Conservation (phyloP, 352 stramenopile species). For the Pythium rishiriense region DNA sequence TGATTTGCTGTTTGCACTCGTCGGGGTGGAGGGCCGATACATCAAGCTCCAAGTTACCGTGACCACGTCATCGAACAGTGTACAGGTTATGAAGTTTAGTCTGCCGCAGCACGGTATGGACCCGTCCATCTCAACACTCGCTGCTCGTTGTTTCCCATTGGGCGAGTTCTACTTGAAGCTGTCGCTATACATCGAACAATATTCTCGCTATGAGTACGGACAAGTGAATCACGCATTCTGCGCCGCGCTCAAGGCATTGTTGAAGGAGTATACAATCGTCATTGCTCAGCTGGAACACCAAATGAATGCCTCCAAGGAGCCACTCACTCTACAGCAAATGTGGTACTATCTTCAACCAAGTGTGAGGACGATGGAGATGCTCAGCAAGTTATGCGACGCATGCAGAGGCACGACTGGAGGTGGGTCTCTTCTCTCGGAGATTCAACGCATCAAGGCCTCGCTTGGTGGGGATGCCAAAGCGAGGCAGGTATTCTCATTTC, state of each 20-base stretch:
- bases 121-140: conserved; percentile 72
- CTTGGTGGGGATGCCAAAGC: conserved; percentile 79
- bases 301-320: conserved; percentile 38
- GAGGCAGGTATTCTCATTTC: conserved; percentile 74
- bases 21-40: conserved; percentile 84
- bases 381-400: conserved; percentile 80
- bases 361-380: conserved; percentile 91
- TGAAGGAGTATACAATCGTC: conserved; percentile 94
- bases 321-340: conserved; percentile 90
- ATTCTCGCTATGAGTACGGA: conserved; percentile 90
- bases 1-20: conserved; percentile 78
- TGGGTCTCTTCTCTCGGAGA: conserved; percentile 89
- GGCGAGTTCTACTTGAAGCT: conserved; percentile 83
- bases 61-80: conserved; percentile 18
- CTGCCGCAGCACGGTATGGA: conserved; percentile 78
- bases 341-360: conserved; percentile 93
- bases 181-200: conserved; percentile 77
- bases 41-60: conserved; percentile 68
- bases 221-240: conserved; percentile 94
- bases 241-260: conserved; percentile 87
- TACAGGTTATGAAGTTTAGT: conserved; percentile 58
- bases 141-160: conserved; percentile 62
- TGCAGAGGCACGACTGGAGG: conserved; percentile 80
- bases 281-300: conserved; percentile 90
- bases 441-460: conserved; percentile 85